phyloP scores from a whole-genome alignment of 129 eudicot species.

The Flaveria trinervia region DNA sequence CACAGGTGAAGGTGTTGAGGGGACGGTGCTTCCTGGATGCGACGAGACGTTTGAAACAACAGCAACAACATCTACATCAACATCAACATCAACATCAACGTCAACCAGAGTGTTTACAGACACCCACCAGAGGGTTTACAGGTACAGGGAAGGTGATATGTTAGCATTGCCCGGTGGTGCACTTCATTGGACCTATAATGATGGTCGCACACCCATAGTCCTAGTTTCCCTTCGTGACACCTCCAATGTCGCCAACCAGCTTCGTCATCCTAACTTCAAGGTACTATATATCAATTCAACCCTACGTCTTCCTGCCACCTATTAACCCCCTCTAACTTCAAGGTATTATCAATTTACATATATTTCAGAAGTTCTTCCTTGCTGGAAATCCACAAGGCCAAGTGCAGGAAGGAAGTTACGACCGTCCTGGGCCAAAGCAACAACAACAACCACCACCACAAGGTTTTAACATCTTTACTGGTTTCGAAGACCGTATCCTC shows the following conservation, averaged over 20 bases:
- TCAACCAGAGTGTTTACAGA: not conserved
- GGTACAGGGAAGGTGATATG: constrained; percentile 55
- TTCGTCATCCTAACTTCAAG: constrained; percentile 47
- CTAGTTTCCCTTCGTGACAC: constrained; percentile 48
- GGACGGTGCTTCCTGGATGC: constrained; percentile 64
- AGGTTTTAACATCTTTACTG: constrained; percentile 40
- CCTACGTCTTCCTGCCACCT: not conserved
- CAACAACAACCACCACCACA: no score
- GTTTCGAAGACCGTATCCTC: constrained; percentile 42
- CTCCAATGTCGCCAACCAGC: constrained; percentile 62
- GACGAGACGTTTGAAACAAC: constrained; percentile 54
- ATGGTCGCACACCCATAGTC: constrained; percentile 48
- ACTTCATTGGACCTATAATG: constrained; percentile 57
- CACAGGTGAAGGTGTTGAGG: constrained; percentile 60
- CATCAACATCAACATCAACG: no score
- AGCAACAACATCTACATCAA: no score
- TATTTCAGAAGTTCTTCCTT: constrained; percentile 55
- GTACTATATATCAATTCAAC: constrained; percentile 24
- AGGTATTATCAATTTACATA: not conserved
- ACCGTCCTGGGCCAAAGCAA: not conserved
- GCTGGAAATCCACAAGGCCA: constrained; percentile 58
- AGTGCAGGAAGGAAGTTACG: not conserved
- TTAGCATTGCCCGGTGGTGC: constrained; percentile 57
- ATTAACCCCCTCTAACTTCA: not conserved
- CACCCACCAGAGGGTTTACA: constrained; percentile 59